These are phyloP conservation scores for Penicillium sp. DNA, from an alignment of 2,329 filamentous ascomycete species.

Conservation along the genomic window DNA sequence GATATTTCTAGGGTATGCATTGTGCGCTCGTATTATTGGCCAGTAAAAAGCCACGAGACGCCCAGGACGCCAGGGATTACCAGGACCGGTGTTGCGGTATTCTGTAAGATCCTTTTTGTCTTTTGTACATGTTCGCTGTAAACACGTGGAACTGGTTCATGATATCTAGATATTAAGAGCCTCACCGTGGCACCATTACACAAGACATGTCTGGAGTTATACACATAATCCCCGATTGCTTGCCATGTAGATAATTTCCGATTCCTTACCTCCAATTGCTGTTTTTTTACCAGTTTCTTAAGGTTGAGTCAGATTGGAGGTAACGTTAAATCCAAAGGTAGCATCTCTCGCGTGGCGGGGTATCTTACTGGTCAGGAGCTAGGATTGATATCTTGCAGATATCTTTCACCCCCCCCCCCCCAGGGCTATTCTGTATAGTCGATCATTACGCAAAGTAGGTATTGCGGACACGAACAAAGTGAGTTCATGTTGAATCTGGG, in stretches of 20 bases:
- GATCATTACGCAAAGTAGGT: not conserved
- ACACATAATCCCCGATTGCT: not conserved
- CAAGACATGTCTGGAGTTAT: not conserved
- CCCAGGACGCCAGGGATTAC: not conserved
- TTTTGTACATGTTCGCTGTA: not conserved
- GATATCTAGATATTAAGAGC: not conserved
- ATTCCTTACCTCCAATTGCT: not conserved
- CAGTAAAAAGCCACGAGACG: not conserved
- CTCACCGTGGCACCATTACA: not conserved
- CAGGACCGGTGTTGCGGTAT: not conserved
- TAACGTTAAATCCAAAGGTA: constrained; percentile 8
- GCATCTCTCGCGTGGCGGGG: not conserved
- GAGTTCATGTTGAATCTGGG: not conserved
- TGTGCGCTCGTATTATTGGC: not conserved
- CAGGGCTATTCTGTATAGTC: not conserved
- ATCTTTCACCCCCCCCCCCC: not conserved
- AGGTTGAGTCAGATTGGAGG: constrained; percentile 5
- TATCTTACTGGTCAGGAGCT: not conserved
- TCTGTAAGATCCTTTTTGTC: not conserved
- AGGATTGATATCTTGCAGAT: not conserved
- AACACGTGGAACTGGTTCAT: not conserved
- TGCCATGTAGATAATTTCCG: not conserved
- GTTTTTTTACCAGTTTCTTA: not conserved
- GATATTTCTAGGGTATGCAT: not conserved
- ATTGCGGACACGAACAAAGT: not conserved